Base-by-base conservation (phyloP, 2,329 filamentous ascomycete genomes). In the Lachnellula suecica region DNA sequence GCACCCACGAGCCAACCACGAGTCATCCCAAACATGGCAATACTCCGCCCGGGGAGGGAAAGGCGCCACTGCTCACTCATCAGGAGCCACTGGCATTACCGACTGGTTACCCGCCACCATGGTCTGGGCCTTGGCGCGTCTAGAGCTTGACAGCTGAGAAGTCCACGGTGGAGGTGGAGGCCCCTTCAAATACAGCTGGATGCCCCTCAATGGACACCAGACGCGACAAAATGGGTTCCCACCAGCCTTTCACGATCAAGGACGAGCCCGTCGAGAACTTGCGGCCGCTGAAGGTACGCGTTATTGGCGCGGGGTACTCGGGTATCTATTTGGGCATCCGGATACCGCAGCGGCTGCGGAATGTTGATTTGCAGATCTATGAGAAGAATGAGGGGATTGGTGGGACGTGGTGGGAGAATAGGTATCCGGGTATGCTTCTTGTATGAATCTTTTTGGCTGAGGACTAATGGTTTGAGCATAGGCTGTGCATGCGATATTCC, bases 371-470 rank as follows among this genome's bases (percentile, higher is more conserved):
- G 11, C 54, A 62, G 53, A 80, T 85, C 27, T 66, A 83, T 3
- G 81, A 84, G 65, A 82, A 82, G 66, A 77, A 76, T 41, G 74
- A 74, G 15, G 74, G 73, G 2, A 66, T 82, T 10, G 77, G 77
- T 25, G 77, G 78, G 1, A 80, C 76, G 3, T 82, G 78, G 78
- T 73, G 77, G 47, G 77, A 79, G 57, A 81, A 81, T 51, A 65
- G 74, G 54, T 66, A 63, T 51, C 63, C 60, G 24, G 62, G 60
- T 54, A 52, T n/a, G n/a, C 10, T 17, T 13, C n/a, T 42, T 17
- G 15, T 11, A 24, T 17, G 11, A n/a, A 38, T 17, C 38, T 19
- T 13, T n/a, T 25, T n/a, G n/a, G n/a, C 41, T 45, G 2, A 4
- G 10, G 23, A 38, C 29, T 48, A 24, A n/a, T n/a, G n/a, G n/a